phyloP scores from a whole-genome alignment of 768 basidiomycete species.

The Pleurotus giganteus region DNA sequence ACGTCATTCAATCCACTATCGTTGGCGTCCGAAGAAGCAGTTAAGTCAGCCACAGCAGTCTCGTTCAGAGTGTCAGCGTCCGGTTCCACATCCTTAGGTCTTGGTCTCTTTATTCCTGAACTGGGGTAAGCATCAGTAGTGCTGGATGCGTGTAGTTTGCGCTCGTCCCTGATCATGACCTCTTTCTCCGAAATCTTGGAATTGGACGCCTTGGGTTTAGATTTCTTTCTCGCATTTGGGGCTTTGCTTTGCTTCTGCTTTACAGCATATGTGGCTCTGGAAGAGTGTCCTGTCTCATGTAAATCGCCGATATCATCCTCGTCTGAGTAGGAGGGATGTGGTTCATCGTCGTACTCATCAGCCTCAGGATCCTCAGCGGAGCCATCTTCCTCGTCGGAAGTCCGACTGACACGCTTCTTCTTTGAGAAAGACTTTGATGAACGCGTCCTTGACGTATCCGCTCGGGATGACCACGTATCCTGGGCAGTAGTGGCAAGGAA shows the following conservation, averaged over 20 bases:
- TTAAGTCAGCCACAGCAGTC: conserved; percentile 31
- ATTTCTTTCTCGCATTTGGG: conserved; percentile 3
- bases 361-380: conserved; percentile 14
- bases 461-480: neutral
- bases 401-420: conserved; percentile 23
- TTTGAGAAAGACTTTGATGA: conserved; percentile 15
- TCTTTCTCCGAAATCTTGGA: conserved; percentile 25
- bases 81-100: conserved; percentile 25
- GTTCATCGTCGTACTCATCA: conserved; percentile 20
- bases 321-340: conserved; percentile 17
- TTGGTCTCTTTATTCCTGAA: conserved; percentile 29
- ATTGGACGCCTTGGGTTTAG: conserved; percentile 6
- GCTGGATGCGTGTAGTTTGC: conserved; percentile 21
- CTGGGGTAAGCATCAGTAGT: conserved; percentile 17
- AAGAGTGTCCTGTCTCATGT: conserved; percentile 11
- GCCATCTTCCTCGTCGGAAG: conserved; percentile 23
- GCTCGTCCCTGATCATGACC: conserved; percentile 40
- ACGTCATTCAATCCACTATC: conserved; percentile 23
- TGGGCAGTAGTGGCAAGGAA: conserved; percentile 1
- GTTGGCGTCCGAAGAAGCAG: conserved; percentile 21
- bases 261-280: conserved; percentile 13
- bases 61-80: conserved; percentile 26
- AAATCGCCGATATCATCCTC: conserved; percentile 18
- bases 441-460: conserved; percentile 12
- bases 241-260: conserved; percentile 15